Conservation (phyloP, 768 basidiomycete species). For the Omphalotus guepiniiformis region DNA sequence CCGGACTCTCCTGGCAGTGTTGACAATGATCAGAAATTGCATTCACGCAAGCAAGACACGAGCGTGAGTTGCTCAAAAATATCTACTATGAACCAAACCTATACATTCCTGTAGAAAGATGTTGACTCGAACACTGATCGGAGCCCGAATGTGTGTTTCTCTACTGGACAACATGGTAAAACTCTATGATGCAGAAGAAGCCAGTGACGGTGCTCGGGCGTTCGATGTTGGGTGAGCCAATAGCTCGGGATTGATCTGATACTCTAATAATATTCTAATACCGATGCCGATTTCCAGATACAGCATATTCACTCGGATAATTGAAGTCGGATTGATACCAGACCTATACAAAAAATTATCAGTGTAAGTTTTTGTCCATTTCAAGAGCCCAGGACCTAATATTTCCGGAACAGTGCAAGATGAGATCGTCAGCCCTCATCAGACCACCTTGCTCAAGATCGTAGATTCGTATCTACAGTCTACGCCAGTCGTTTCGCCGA, state of each 20-base stretch:
- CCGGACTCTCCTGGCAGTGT: conserved; percentile 52
- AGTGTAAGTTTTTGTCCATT: conserved; percentile 43
- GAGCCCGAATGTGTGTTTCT: conserved; percentile 60
- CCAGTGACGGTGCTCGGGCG: conserved; percentile 57
- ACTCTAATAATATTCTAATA: neutral
- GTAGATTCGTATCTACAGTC: conserved; percentile 81
- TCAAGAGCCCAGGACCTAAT: conserved; percentile 12
- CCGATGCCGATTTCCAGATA: conserved; percentile 40
- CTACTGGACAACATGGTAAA: conserved; percentile 71
- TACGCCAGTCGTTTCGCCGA: conserved; percentile 25
- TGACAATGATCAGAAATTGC: conserved; percentile 74
- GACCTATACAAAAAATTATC: conserved; percentile 56
- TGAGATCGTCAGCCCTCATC: conserved; percentile 79
- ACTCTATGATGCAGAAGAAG: conserved; percentile 64
- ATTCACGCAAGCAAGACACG: conserved; percentile 51
- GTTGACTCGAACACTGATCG: conserved; percentile 49
- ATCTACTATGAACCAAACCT: no score
- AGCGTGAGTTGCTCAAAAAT: conserved; percentile 48
- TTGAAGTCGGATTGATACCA: conserved; percentile 54
- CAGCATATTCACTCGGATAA: conserved; percentile 57
- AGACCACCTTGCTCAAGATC: conserved; percentile 83
- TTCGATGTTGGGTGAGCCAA: conserved; percentile 70
- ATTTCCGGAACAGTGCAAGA: conserved; percentile 24
- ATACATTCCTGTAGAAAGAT: conserved; percentile 36
- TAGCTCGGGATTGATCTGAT: neutral